Conservation (phyloP, 441 rosid species). For the Aleurites moluccanus region DNA sequence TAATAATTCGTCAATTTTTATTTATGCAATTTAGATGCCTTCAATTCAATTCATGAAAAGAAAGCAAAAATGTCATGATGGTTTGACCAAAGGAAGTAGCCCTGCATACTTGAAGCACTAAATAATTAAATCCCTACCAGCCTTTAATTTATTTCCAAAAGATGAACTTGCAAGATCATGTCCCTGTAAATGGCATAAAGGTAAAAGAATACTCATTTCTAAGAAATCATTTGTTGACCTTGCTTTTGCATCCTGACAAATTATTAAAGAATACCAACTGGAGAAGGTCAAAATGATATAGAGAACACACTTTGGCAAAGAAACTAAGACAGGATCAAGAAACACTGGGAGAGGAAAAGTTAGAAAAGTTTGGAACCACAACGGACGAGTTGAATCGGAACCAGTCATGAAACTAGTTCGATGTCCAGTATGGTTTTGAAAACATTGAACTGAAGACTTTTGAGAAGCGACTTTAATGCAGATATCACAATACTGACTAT, state of each 20-base stretch:
- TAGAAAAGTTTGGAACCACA: neutral
- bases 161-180: neutral
- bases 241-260: neutral
- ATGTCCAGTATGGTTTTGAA: too few species aligned
- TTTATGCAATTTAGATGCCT: neutral
- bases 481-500: neutral
- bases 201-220: neutral
- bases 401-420: too few species aligned
- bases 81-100: slow-evolving; percentile 4
- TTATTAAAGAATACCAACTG: neutral
- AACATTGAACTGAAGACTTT: too few species aligned
- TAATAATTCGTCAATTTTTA: too few species aligned
- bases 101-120: neutral
- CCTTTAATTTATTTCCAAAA: too few species aligned
- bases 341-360: neutral
- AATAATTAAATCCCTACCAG: too few species aligned
- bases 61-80: neutral
- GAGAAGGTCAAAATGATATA: neutral
- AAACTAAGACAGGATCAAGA: neutral
- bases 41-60: neutral
- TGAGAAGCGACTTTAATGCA: neutral
- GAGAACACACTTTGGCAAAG: neutral
- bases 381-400: too few species aligned
- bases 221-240: neutral
- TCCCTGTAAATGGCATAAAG: neutral